A percentile compares a stretch with the other conserved stretches of the same genome.
phyloP scores from a whole-genome alignment of 139 green algal species.

The Coelastrella sp. region DNA sequence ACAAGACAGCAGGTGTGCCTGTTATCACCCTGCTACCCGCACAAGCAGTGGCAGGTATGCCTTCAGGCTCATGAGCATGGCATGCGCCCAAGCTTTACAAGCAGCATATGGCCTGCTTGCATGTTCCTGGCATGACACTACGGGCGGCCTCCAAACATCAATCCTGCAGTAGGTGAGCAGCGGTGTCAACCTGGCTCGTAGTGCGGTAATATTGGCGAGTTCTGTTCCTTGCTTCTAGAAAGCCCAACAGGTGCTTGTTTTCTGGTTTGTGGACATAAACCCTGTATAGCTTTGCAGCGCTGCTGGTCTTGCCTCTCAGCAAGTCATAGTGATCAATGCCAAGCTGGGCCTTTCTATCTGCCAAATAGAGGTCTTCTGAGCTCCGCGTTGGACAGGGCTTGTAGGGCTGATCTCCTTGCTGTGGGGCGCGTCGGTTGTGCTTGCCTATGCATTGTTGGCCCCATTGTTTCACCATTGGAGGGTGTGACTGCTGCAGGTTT shows the following conservation, averaged over 20 bases:
- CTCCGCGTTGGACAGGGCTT: not conserved
- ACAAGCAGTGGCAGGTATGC: not conserved
- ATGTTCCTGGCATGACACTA: not conserved
- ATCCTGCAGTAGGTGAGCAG: not conserved
- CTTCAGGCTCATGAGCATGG: too few relatives aligned
- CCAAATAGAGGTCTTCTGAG: not conserved
- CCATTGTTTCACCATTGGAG: not conserved
- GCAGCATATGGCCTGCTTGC: conserved; percentile 10
- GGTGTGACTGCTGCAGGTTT: not conserved
- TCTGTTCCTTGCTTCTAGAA: not conserved
- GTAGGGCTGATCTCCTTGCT: not conserved
- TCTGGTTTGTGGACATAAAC: not conserved
- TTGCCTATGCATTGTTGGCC: not conserved
- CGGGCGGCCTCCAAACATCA: not conserved
- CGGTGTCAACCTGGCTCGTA: not conserved
- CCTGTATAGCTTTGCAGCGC: not conserved
- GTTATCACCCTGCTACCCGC: not conserved
- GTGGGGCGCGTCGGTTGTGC: not conserved
- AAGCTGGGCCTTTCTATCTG: not conserved
- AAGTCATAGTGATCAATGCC: not conserved
- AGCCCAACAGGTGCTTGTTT: not conserved
- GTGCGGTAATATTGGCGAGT: not conserved
- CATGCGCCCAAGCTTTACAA: not conserved
- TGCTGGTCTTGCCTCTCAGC: not conserved
- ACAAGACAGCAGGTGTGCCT: not conserved